A percentile compares a stretch with the other conserved stretches of the same genome.
phyloP scores from a whole-genome alignment of 208 protist species.

The Leishmania braziliensis region DNA sequence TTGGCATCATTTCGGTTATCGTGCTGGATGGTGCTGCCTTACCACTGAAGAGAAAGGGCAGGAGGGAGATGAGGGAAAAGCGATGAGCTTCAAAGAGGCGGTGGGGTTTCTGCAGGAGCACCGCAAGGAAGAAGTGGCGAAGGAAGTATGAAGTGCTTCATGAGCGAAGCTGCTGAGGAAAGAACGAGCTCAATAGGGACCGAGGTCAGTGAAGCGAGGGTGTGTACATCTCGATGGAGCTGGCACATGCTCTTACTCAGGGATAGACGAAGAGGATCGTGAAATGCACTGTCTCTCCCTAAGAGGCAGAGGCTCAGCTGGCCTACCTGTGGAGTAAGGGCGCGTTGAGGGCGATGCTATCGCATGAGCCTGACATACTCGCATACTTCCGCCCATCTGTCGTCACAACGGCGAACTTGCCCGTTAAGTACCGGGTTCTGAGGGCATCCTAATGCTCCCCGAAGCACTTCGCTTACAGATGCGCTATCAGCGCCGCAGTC shows the following conservation, averaged over 20 bases:
- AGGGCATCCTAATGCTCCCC: too few relatives aligned
- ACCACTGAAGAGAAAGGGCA: constrained; percentile 55
- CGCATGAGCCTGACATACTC: constrained; percentile 99
- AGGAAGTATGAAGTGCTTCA: too few relatives aligned
- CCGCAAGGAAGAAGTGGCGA: not conserved
- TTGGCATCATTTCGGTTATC: constrained; percentile 53
- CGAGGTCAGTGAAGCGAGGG: constrained; percentile 34
- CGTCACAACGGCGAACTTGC: constrained; percentile 91
- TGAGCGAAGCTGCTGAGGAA: too few relatives aligned
- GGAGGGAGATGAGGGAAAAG: too few relatives aligned
- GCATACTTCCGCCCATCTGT: constrained; percentile 92
- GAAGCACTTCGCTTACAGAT: constrained; percentile 17
- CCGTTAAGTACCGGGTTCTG: too few relatives aligned
- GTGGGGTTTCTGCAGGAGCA: constrained; percentile 5
- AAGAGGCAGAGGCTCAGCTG: constrained; percentile 99
- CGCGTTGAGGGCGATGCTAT: constrained; percentile 96
- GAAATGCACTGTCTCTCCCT: constrained; percentile 97
- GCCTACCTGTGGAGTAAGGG: constrained; percentile 93
- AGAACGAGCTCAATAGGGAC: too few relatives aligned
- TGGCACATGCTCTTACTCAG: constrained; percentile 75
- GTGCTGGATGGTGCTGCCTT: constrained; percentile 84
- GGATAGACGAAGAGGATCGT: constrained; percentile 60
- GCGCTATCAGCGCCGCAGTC: not conserved
- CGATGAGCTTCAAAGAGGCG: not conserved
- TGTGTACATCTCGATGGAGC: constrained; percentile 77